These are phyloP conservation scores for Xylaria polymorpha DNA, from an alignment of 2,329 filamentous ascomycete species.

Conservation along the genomic window DNA sequence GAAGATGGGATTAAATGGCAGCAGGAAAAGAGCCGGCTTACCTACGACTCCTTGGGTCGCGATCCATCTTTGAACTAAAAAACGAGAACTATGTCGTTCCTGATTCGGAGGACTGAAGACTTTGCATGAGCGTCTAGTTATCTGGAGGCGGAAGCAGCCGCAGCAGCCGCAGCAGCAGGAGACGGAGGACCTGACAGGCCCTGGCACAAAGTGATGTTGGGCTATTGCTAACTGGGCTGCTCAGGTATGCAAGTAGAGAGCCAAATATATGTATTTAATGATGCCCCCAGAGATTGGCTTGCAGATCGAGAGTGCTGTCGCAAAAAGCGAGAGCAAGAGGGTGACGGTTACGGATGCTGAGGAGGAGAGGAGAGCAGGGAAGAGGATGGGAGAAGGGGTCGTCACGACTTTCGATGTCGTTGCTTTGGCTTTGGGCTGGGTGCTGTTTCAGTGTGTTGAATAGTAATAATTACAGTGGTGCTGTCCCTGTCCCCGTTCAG, in stretches of 20 bases:
- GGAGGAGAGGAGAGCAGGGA: not conserved
- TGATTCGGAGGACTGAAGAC: not conserved
- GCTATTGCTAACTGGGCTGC: conserved; percentile 13
- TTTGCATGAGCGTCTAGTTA: not conserved
- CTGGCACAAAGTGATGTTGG: not conserved
- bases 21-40: conserved; percentile 34
- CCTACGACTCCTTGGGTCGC: conserved; percentile 50
- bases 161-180: not conserved
- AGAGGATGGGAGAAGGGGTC: not conserved
- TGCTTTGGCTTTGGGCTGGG: conserved; percentile 12
- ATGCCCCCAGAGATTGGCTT: not conserved
- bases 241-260: not conserved
- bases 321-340: not conserved
- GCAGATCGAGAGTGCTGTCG: not conserved
- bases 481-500: not conserved
- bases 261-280: no score
- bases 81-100: conserved; percentile 19
- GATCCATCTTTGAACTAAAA: conserved; percentile 44
- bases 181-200: not conserved
- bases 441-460: not conserved
- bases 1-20: not conserved
- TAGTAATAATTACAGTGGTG: no score
- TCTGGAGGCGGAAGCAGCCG: not conserved
- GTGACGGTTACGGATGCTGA: not conserved
- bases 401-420: conserved; percentile 11